Conservation (phyloP, 192 early-diverging fungal species). For the Spinellus fusiger region DNA sequence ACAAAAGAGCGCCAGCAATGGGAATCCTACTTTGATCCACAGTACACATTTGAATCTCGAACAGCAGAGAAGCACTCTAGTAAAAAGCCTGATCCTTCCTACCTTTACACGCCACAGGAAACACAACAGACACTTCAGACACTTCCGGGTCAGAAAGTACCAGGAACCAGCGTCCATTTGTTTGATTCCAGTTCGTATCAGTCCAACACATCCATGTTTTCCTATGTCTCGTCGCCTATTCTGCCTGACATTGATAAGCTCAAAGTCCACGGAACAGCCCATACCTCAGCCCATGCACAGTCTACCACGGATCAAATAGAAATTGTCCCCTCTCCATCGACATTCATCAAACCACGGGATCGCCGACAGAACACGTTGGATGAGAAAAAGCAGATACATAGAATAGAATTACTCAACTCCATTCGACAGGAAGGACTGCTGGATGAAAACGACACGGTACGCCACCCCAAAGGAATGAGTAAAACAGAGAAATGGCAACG, state of each 20-base stretch:
- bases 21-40: constrained; percentile 18
- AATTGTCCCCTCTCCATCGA: neutral
- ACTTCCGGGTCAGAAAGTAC: neutral
- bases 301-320: neutral
- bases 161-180: neutral
- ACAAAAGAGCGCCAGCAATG: constrained; percentile 15
- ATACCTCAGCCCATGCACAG: neutral
- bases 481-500: neutral
- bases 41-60: constrained; percentile 11
- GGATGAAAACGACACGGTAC: neutral
- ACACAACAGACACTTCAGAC: neutral
- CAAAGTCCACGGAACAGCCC: neutral
- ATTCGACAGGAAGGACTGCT: constrained; percentile 1
- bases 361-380: neutral
- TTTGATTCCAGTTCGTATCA: neutral
- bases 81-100: neutral
- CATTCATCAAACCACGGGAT: neutral
- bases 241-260: neutral
- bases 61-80: neutral
- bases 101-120: neutral
- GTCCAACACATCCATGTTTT: neutral
- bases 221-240: neutral
- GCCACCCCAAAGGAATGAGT: neutral
- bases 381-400: constrained; percentile 5
- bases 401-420: constrained; percentile 10